These are phyloP conservation scores for Phoma sp. DNA, from an alignment of 2,329 filamentous ascomycete species.

Conservation along the genomic window DNA sequence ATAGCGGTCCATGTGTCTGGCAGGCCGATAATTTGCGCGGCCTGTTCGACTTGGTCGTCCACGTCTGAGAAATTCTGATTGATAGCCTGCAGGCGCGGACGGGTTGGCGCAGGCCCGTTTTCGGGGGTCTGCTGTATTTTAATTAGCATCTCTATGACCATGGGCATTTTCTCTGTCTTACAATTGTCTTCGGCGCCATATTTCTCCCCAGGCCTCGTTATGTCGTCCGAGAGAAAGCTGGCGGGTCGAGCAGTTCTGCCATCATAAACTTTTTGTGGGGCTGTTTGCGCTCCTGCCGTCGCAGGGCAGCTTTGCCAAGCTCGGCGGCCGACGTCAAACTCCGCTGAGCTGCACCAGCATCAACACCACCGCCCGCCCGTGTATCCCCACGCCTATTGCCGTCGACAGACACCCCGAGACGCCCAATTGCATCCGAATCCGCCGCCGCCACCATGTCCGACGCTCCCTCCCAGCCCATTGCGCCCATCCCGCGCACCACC, in stretches of 20 bases:
- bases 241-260: slow-evolving; percentile 29
- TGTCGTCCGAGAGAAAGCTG: slow-evolving; percentile 27
- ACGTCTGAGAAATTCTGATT: slow-evolving; percentile 48
- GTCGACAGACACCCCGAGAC: slow-evolving; percentile 28
- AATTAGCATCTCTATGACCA: neutral
- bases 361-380: slow-evolving; percentile 32
- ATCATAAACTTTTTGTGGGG: slow-evolving; percentile 17
- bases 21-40: slow-evolving; percentile 50
- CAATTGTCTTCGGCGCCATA: slow-evolving; percentile 35
- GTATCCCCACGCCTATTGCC: slow-evolving; percentile 14
- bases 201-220: slow-evolving; percentile 10
- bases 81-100: slow-evolving; percentile 50
- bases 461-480: slow-evolving; percentile 61
- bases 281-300: too few species aligned
- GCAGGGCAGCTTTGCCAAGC: slow-evolving; percentile 31
- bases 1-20: slow-evolving; percentile 37
- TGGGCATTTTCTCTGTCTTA: slow-evolving; percentile 2
- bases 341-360: slow-evolving; percentile 28
- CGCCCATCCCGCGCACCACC: slow-evolving; percentile 72
- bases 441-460: slow-evolving; percentile 62
- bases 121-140: slow-evolving; percentile 13
- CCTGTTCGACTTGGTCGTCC: slow-evolving; percentile 51
- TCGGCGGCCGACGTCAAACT: slow-evolving; percentile 32
- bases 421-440: slow-evolving; percentile 41
- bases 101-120: slow-evolving; percentile 36